Evolutionary conservation across 495 filamentous ascomycete species (phyloP).

Genomic region (Cryomyces antarcticus): DNA sequence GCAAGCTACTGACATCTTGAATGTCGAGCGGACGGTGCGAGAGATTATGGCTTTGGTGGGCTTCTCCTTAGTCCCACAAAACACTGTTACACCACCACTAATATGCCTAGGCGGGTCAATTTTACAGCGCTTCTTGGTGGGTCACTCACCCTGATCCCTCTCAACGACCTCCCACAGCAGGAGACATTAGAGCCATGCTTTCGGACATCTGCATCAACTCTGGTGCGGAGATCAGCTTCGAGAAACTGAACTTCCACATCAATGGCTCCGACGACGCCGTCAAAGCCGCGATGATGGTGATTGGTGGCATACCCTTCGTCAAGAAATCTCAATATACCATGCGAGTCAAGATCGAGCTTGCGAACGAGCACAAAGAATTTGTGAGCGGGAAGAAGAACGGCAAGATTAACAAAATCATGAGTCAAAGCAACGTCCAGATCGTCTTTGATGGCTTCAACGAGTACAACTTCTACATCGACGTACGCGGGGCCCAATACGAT

Average conservation of each 20-base stretch:
- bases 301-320: conserved; percentile 79
- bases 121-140: conserved; percentile 95
- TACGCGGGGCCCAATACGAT: conserved; percentile 76
- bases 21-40: conserved; percentile 80
- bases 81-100: conserved; percentile 9
- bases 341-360: conserved; percentile 92
- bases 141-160: conserved; percentile 56
- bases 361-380: conserved; percentile 98
- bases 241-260: conserved; percentile 82
- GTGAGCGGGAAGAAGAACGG: conserved; percentile 99
- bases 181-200: conserved; percentile 73
- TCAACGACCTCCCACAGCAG: conserved; percentile 49
- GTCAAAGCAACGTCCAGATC: conserved; percentile 94
- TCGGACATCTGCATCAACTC: conserved; percentile 92
- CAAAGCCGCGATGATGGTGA: conserved; percentile 78
- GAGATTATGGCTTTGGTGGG: conserved; percentile 81
- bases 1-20: conserved; percentile 77
- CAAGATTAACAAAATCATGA: conserved; percentile 99
- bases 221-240: conserved; percentile 82
- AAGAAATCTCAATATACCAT: conserved; percentile 76
- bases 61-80: conserved; percentile 6
- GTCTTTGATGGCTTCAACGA: conserved; percentile 98
- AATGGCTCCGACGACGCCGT: conserved; percentile 90
- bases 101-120: conserved; percentile 61
- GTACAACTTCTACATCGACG: conserved; percentile 99